Evolutionary conservation across 768 basidiomycete species (phyloP), one percentile per base, ranked within the genome.

Genomic region (Lactifluus piperatus): DNA sequence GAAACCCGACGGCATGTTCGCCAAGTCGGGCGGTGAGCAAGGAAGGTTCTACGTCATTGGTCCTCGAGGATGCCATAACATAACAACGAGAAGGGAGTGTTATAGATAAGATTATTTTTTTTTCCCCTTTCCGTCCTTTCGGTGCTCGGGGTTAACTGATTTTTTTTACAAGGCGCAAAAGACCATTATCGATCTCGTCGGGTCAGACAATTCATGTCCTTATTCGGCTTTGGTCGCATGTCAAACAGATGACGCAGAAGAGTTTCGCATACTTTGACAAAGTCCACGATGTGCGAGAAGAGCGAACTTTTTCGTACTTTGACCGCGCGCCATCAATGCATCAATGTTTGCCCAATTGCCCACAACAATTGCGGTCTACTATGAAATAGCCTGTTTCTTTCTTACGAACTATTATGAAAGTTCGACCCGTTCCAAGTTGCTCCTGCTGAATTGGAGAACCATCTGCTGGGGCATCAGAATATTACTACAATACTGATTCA

Each of bases 211-310:
- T 10, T 51, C 22, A 20, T 18, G 13, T 13, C 5, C 18, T 29
- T 36, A n/a, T 10, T 18, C 13, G 6, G 32, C 7, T 5, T n/a
- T 3, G 27, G 11, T 37, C 4, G 46, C n/a, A 37, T 6, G 9
- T 2, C 34, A 55, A 34, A n/a, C 16, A 11, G 34, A 34, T 24
- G 36, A 20, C 14, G 16, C 37, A 84, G 83, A 27, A 88, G 84
- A 84, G 75, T 87, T 4, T n/a, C n/a, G n/a, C 75, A 74, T 47
- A 86, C 85, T 0, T 86, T 1, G 84, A 86, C 64, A 79, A 84
- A 69, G 85, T n/a, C 76, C 1, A 70, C 72, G 58, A 77, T 86
- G 43, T 72, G 76, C 51, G 67, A 74, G 62, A 77, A 83, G 54
- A 75, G 76, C 11, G 79, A 85, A 51, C 58, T 86, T 5, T n/a